These are phyloP conservation scores for Coemansia furcata DNA, from an alignment of 192 early-diverging fungal species.

Conservation along the genomic window DNA sequence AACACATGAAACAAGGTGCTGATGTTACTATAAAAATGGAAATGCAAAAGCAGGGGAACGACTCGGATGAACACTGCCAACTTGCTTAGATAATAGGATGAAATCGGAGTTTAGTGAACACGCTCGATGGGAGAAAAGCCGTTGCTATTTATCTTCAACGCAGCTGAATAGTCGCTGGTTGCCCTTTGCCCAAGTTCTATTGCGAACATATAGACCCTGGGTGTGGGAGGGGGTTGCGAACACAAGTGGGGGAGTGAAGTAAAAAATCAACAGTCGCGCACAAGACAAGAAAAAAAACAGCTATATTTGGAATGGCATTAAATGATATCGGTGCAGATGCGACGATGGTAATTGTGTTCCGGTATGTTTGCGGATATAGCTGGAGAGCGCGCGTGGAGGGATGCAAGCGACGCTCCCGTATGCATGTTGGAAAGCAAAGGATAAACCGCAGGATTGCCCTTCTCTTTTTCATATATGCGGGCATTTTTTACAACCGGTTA, in stretches of 20 bases:
- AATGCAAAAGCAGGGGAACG: not conserved
- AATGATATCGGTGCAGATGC: not conserved
- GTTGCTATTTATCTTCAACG: constrained; percentile 2
- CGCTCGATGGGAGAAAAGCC: not conserved
- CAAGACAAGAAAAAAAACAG: not conserved
- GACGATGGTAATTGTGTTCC: not conserved
- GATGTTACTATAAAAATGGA: not conserved
- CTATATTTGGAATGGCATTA: constrained; percentile 5
- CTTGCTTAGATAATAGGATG: not conserved
- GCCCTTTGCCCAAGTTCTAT: not conserved
- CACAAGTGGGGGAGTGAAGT: not conserved
- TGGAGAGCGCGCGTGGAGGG: not conserved
- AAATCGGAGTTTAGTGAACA: not conserved
- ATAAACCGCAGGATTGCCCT: not conserved
- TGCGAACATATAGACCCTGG: not conserved
- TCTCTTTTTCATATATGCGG: not conserved
- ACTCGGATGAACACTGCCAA: not conserved
- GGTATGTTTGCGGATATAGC: constrained; percentile 3
- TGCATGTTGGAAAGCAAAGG: constrained; percentile 1
- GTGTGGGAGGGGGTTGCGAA: not conserved
- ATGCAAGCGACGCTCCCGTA: not conserved
- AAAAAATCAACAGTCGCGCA: constrained; percentile 1
- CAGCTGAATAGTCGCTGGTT: not conserved
- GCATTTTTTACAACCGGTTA: not conserved
- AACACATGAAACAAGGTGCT: not conserved